A percentile compares a stretch with the other conserved stretches of the same genome.
Evolutionary conservation across 1,139 yeast genomes (phyloP).

Genomic region (Kodamaea ohmeri): DNA sequence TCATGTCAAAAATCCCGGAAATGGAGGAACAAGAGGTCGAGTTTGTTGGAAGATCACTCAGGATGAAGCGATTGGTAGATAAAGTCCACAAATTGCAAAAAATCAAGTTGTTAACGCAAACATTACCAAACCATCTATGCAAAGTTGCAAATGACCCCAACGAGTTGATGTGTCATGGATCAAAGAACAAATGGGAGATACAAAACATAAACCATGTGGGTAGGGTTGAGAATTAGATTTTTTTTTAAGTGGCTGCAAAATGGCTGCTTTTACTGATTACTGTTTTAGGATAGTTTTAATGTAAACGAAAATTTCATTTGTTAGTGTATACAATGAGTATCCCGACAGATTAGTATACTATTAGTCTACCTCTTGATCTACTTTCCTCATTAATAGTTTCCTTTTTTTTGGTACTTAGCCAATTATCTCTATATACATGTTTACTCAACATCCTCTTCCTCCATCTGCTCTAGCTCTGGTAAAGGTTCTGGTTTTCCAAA

Average conservation of each 20-base stretch:
- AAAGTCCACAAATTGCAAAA: neutral
- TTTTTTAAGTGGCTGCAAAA: too few relatives aligned
- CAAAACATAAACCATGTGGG: neutral
- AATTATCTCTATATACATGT: neutral
- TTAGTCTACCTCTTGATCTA: too few relatives aligned
- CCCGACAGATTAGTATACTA: too few relatives aligned
- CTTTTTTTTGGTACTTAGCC: too few relatives aligned
- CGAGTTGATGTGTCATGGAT: slow-evolving; percentile 10
- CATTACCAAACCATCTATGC: slow-evolving; percentile 11
- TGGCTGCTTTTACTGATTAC: too few relatives aligned
- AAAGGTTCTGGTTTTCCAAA: slow-evolving; percentile 36
- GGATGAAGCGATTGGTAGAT: slow-evolving; percentile 3
- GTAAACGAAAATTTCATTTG: too few relatives aligned
- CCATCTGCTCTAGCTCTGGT: slow-evolving; percentile 43
- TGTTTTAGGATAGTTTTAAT: too few relatives aligned
- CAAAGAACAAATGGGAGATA: too few relatives aligned
- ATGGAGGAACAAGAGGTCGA: slow-evolving; percentile 8
- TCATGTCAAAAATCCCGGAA: slow-evolving; percentile 8
- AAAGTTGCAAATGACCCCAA: slow-evolving; percentile 3
- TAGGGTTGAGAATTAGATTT: too few relatives aligned
- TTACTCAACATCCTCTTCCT: slow-evolving; percentile 40
- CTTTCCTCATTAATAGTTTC: too few relatives aligned
- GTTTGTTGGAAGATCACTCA: neutral
- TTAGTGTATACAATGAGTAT: too few relatives aligned
- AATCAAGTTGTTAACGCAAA: slow-evolving; percentile 6